Conservation (phyloP, 2,329 filamentous ascomycete genomes). For the Penicillium sp. region DNA sequence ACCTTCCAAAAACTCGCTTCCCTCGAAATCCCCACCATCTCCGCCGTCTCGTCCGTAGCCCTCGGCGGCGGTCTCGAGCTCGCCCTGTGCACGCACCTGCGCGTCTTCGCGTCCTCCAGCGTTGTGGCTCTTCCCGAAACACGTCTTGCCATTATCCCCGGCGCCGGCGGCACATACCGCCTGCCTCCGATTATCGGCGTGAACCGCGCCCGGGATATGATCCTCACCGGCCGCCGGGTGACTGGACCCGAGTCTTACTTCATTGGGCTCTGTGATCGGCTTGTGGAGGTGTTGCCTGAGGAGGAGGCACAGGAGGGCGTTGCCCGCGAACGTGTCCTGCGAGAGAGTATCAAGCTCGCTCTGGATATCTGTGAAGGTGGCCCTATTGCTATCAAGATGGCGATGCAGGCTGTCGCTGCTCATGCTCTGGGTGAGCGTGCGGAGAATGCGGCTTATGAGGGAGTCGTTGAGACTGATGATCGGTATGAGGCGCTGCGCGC, state of each 20-base stretch:
- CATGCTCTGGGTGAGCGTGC: constrained; percentile 65
- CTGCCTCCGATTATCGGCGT: constrained; percentile 79
- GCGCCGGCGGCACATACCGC: constrained; percentile 87
- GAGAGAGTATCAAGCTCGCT: constrained; percentile 75
- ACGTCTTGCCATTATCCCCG: constrained; percentile 87
- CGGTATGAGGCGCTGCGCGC: constrained; percentile 82
- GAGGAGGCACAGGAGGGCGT: constrained; percentile 52
- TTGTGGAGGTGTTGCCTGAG: constrained; percentile 71
- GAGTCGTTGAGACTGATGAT: constrained; percentile 80
- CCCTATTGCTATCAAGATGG: constrained; percentile 76
- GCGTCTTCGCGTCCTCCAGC: constrained; percentile 77
- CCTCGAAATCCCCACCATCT: constrained; percentile 86
- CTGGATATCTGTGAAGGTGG: constrained; percentile 85
- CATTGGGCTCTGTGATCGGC: constrained; percentile 81
- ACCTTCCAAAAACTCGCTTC: constrained; percentile 71
- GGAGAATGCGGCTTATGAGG: constrained; percentile 85
- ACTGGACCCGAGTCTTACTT: constrained; percentile 84
- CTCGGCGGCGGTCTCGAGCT: constrained; percentile 93
- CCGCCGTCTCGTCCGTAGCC: constrained; percentile 78
- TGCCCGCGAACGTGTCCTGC: constrained; percentile 67
- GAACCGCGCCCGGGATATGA: constrained; percentile 78
- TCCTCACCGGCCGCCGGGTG: constrained; percentile 86
- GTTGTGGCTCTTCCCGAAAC: constrained; percentile 86
- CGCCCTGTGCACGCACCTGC: constrained; percentile 82
- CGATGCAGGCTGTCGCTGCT: constrained; percentile 71